Evolutionary conservation across 805 yeast genomes (phyloP), one percentile per base, ranked within the genome.

Genomic region (Wickerhamomyces silvicola): DNA sequence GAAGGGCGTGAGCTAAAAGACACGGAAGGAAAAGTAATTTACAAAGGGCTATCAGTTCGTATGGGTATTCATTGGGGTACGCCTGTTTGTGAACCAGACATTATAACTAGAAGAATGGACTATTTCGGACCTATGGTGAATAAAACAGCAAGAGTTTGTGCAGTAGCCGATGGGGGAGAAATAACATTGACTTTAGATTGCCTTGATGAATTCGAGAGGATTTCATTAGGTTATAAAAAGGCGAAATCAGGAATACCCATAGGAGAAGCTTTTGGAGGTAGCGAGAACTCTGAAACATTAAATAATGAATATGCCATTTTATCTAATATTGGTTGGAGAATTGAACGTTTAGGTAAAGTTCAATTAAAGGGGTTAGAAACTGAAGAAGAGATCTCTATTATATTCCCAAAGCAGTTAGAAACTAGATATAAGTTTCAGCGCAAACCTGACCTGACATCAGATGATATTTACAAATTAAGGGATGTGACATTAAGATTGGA

Each of bases 41-140:
- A 80, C 59, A 67, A 92, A 36, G 99, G 99, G 2, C 62, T 92
- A 27, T 82, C 94, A 1, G 99, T 92, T 8, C 73, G 99, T 52
- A 92, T 92, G 97, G 99, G 99, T 39, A 74, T 86, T 25, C 97
- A 92, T 57, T 92, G 97, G 95, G 99, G 99, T 41, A 69, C 81
- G 1, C 97, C 99, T 0, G 97, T 90, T 25, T 85, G 94, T 49
- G 99, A 92, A 56, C 73, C 81, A 7, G 99, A 92, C 62, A 81
- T 90, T 38, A 88, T 88, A 33, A 92, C 98, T 0, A 76, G 87
- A 45, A 77, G 99, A 64, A 92, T 92, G 98, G 99, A 92, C 60
- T 92, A 92, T 58, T 82, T 92, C 48, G 99, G 99, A 0, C 98
- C 99, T 1, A 88, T 92, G 87, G 99, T 92, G 20, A 92, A 92